Evolutionary conservation across 208 protist genomes (phyloP).

Genomic region (Leishmania tropica): DNA sequence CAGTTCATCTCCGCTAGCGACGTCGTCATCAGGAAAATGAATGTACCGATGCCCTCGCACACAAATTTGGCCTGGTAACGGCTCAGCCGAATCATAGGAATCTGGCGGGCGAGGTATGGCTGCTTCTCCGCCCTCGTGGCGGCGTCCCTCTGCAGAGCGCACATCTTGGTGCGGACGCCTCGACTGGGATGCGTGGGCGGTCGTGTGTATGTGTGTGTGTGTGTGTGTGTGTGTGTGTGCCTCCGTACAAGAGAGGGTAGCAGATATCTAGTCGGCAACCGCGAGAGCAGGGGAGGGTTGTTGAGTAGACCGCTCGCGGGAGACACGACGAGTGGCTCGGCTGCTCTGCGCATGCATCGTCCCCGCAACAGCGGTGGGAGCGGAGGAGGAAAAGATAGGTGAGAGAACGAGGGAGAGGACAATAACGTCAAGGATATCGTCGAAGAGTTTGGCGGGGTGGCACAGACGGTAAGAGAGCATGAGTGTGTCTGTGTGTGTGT

Average conservation of each 20-base stretch:
- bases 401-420: not conserved
- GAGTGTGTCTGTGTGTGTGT: too few species aligned
- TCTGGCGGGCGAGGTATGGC: conserved; percentile 54
- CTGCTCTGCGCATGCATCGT: not conserved
- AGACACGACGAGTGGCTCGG: not conserved
- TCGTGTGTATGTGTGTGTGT: not conserved
- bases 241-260: not conserved
- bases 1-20: conserved; percentile 80
- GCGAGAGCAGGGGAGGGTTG: not conserved
- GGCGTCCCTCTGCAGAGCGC: conserved; percentile 18
- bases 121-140: conserved; percentile 21
- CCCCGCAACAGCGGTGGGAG: not conserved
- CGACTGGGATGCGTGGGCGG: not conserved
- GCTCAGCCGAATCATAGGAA: conserved; percentile 58
- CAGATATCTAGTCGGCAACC: not conserved
- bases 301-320: not conserved
- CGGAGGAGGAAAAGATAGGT: not conserved
- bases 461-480: not conserved
- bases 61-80: conserved; percentile 66
- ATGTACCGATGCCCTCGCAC: conserved; percentile 74
- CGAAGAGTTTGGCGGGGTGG: not conserved
- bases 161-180: conserved; percentile 8
- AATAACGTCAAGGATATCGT: too few species aligned
- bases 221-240: not conserved
- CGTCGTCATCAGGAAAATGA: conserved; percentile 79